These are phyloP conservation scores for Boletellus sp. DNA, from an alignment of 768 basidiomycete genomes.

Conservation along the genomic window DNA sequence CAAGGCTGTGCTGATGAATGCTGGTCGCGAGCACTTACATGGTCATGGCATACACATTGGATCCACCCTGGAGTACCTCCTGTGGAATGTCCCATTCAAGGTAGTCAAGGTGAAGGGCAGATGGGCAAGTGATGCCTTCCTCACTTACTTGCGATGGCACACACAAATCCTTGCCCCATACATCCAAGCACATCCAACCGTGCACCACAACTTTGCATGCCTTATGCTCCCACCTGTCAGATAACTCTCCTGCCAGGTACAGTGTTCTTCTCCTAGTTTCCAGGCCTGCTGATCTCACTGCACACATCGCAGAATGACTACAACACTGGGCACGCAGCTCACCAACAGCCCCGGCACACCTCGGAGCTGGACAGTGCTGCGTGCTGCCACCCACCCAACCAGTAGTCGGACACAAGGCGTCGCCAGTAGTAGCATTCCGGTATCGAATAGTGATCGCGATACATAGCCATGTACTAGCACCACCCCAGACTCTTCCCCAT, in stretches of 20 bases:
- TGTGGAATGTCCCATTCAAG: background rate
- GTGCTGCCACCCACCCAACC: too few relatives aligned
- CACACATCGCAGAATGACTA: background rate
- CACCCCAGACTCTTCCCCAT: too few relatives aligned
- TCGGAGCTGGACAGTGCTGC: too few relatives aligned
- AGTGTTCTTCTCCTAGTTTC: background rate
- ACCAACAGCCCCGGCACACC: too few relatives aligned
- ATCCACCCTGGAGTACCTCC: too few relatives aligned
- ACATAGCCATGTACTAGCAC: too few relatives aligned
- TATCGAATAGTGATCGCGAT: too few relatives aligned
- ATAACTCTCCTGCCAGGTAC: background rate
- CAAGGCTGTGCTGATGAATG: background rate
- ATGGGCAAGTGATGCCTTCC: background rate
- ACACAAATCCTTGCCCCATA: background rate
- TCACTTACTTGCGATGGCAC: background rate
- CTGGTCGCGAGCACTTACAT: background rate
- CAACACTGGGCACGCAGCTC: too few relatives aligned
- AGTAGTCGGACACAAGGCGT: too few relatives aligned
- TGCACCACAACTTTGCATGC: background rate
- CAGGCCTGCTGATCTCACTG: background rate
- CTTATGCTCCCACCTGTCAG: background rate
- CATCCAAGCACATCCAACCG: background rate
- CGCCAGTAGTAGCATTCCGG: too few relatives aligned
- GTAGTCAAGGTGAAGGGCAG: background rate
- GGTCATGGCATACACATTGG: background rate